These are phyloP conservation scores for Trichoderma gamsii DNA, from an alignment of 495 filamentous ascomycete genomes.

Conservation along the genomic window DNA sequence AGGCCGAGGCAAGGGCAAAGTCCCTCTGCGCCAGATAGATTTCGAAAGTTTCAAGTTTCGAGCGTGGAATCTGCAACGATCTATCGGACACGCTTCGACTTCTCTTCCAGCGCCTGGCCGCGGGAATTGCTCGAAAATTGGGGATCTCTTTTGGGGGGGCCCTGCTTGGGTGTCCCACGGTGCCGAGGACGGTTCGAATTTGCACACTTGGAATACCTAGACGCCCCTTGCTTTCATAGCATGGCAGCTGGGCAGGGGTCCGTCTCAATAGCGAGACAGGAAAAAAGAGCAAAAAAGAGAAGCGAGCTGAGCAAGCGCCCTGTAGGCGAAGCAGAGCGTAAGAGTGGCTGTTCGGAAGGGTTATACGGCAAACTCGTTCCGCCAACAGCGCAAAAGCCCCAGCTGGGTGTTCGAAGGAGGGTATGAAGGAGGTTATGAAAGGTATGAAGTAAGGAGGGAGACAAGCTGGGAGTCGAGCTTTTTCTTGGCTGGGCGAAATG, in stretches of 20 bases:
- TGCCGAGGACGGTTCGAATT: neutral
- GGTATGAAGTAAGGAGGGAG: neutral
- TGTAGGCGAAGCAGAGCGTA: neutral
- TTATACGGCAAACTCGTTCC: neutral
- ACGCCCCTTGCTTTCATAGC: constrained; percentile 10
- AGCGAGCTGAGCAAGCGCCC: constrained; percentile 7
- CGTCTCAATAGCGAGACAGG: constrained; percentile 6
- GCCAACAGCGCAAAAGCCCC: neutral
- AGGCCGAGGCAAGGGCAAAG: neutral
- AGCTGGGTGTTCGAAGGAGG: neutral
- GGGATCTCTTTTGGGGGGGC: neutral
- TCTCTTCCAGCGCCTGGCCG: no score
- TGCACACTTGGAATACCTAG: neutral
- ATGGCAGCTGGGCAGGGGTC: constrained; percentile 10
- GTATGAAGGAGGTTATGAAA: neutral
- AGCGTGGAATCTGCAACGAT: neutral
- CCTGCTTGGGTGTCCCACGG: neutral
- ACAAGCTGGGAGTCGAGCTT: neutral
- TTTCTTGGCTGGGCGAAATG: neutral
- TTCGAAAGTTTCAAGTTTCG: neutral
- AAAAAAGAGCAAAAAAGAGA: neutral
- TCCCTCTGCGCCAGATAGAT: neutral
- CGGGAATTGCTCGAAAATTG: neutral
- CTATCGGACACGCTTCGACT: neutral
- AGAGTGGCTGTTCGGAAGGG: neutral